Percentiles rank a stretch among this genome's conserved stretches.
Evolutionary conservation across 768 basidiomycete genomes (phyloP).

Genomic region (Mycena sanguinolenta): DNA sequence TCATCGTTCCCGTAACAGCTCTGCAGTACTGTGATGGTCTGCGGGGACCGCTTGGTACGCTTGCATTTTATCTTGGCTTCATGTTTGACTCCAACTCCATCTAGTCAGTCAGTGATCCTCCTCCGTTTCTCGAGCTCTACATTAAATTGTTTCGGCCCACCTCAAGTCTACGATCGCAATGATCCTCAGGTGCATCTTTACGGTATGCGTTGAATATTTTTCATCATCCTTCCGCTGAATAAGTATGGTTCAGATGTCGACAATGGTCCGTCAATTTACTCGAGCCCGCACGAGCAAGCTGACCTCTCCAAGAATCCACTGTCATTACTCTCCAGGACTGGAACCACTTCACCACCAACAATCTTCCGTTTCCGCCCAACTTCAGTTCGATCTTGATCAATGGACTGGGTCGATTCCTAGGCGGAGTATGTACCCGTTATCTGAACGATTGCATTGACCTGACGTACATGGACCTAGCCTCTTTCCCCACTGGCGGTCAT

Average conservation of each 20-base stretch:
- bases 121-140: neutral
- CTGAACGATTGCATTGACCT: neutral
- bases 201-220: neutral
- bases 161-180: constrained; percentile 17
- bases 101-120: constrained; percentile 1
- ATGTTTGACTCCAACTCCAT: neutral
- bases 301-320: no score
- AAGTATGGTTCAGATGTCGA: constrained; percentile 13
- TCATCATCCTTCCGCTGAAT: neutral
- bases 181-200: neutral
- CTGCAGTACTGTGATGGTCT: constrained; percentile 15
- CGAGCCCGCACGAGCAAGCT: neutral
- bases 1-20: neutral
- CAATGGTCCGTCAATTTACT: neutral
- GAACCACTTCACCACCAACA: constrained; percentile 21
- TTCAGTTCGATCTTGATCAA: constrained; percentile 51
- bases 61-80: neutral
- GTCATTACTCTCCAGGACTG: no score
- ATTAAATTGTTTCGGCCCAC: neutral
- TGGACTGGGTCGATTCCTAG: constrained; percentile 52
- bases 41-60: neutral
- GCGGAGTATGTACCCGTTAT: constrained; percentile 41
- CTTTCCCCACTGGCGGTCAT: constrained; percentile 2
- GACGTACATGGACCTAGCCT: neutral
- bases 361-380: constrained; percentile 37